Evolutionary conservation across 1,139 yeast genomes (phyloP).

Genomic region (Suhomyces guaymorum): DNA sequence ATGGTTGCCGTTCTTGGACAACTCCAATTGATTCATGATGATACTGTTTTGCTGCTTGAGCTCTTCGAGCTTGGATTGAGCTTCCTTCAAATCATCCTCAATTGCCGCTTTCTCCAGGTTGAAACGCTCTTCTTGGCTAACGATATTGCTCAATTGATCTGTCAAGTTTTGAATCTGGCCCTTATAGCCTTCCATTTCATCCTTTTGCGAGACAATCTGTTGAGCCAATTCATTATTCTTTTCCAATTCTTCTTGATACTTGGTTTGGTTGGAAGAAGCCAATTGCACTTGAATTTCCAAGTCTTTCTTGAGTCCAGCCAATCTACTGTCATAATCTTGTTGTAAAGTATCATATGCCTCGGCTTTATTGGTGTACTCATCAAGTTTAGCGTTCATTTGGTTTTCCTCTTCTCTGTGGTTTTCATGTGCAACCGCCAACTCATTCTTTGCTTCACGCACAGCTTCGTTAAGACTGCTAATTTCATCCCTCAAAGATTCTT

Average conservation of each 20-base stretch:
- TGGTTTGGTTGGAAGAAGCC: slow-evolving; percentile 51
- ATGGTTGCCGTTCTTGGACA: slow-evolving; percentile 21
- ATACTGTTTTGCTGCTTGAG: slow-evolving; percentile 66
- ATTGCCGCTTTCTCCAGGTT: slow-evolving; percentile 37
- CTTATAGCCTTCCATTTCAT: slow-evolving; percentile 40
- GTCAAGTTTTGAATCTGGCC: slow-evolving; percentile 36
- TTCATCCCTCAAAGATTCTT: slow-evolving; percentile 24
- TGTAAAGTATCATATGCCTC: slow-evolving; percentile 38
- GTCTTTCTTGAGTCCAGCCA: slow-evolving; percentile 39
- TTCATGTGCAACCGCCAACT: slow-evolving; percentile 19
- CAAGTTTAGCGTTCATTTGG: slow-evolving; percentile 26
- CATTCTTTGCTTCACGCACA: slow-evolving; percentile 18
- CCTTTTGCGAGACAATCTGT: slow-evolving; percentile 45
- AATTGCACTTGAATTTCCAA: slow-evolving; percentile 52
- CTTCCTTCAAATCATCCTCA: slow-evolving; percentile 54
- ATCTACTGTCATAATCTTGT: slow-evolving; percentile 35
- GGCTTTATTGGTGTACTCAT: slow-evolving; percentile 29
- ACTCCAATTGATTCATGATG: slow-evolving; percentile 69
- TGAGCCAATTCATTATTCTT: slow-evolving; percentile 58
- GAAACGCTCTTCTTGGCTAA: slow-evolving; percentile 27
- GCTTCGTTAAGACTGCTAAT: slow-evolving; percentile 19
- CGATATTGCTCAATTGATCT: slow-evolving; percentile 25
- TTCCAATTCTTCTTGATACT: slow-evolving; percentile 58
- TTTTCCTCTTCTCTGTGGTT: slow-evolving; percentile 21
- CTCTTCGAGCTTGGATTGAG: slow-evolving; percentile 53